Conservation (phyloP, 2,329 filamentous ascomycete species). For the Thelonectria discophora region DNA sequence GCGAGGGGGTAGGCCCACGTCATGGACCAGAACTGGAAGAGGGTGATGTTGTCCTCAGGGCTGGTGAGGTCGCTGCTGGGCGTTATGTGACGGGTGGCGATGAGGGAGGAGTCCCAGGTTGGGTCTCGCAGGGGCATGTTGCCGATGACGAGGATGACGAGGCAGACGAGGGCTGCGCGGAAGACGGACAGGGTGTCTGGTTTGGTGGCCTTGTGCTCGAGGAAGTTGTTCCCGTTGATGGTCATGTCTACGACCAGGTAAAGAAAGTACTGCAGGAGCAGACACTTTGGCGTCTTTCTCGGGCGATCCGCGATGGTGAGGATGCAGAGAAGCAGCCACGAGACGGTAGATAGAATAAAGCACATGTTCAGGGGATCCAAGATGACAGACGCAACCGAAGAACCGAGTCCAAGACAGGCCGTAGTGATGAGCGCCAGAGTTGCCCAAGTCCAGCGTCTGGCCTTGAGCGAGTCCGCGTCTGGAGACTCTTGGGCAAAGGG, state of each 20-base stretch:
- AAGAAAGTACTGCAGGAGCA: constrained; percentile 51
- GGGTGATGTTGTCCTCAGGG: constrained; percentile 79
- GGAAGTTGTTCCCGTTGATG: constrained; percentile 44
- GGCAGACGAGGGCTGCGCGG: constrained; percentile 34
- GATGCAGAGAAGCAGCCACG: constrained; percentile 51
- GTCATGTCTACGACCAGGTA: constrained; percentile 46
- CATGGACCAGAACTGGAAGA: constrained; percentile 87
- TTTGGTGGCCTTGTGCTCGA: constrained; percentile 35
- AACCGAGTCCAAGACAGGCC: constrained; percentile 47
- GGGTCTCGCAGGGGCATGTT: constrained; percentile 52
- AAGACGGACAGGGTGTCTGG: constrained; percentile 37
- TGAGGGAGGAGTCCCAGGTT: constrained; percentile 45
- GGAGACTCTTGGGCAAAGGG: constrained; percentile 54
- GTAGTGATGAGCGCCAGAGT: constrained; percentile 47
- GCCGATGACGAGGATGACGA: constrained; percentile 45
- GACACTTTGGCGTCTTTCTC: constrained; percentile 51
- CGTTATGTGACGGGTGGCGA: constrained; percentile 40
- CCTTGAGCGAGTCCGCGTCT: constrained; percentile 27
- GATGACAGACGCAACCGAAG: constrained; percentile 45
- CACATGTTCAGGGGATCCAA: constrained; percentile 40
- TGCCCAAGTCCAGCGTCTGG: constrained; percentile 51
- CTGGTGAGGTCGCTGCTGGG: constrained; percentile 62
- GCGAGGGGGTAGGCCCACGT: constrained; percentile 85
- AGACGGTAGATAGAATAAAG: constrained; percentile 48
- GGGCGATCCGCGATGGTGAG: constrained; percentile 52